Base-by-base conservation (phyloP, 2,329 filamentous ascomycete genomes). In the Hyphodiscus sp. region DNA sequence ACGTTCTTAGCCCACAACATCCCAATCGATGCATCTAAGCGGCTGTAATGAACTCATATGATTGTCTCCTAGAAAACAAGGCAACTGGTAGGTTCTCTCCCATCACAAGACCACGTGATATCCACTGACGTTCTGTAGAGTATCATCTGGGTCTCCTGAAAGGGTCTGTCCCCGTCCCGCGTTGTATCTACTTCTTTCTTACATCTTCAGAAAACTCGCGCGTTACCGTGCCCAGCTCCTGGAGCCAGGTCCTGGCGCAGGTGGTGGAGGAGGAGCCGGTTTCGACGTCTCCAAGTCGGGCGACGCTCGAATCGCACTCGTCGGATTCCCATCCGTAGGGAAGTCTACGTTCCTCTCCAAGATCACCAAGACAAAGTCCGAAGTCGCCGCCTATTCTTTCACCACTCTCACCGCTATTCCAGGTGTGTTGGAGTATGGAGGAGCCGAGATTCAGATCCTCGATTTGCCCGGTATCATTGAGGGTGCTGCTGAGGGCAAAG, bases 291-390 rank as follows among this genome's bases (percentile, higher is more conserved):
- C 87, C 70, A 99, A 99, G 74, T 92, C 87, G 61, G 94, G 94
- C 59, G 94, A 99, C 76, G 94, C 94, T 15, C 85, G 94, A 66
- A 97, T 99, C 73, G 91, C 95, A 1, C 82, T 99, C 1, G 95
- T 99, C 51, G 94, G 94, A n/a, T 99, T 99, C 65, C 94, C 95
- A 0, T 99, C 95, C 0, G 94, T 99, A 49, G 94, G 94, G 70
- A 99, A 99, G 76, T 99, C 94, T 2, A 99, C 94, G 0, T 97
- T 99, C 68, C 71, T 99, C n/a, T 96, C 91, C 47, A 96, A 97
- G 68, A 95, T 99, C 69, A 99, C 94, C 48, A 97, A 96, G 74
- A 99, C 95, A 41, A 91, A 90, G 67, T 96, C 91, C 49, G 92
- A 96, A 70, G 91, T 96, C 26, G 94, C 94, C 0, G 89, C 94